Evolutionary conservation across 768 basidiomycete genomes (phyloP).

Genomic region (Podaxis carcinomalis): DNA sequence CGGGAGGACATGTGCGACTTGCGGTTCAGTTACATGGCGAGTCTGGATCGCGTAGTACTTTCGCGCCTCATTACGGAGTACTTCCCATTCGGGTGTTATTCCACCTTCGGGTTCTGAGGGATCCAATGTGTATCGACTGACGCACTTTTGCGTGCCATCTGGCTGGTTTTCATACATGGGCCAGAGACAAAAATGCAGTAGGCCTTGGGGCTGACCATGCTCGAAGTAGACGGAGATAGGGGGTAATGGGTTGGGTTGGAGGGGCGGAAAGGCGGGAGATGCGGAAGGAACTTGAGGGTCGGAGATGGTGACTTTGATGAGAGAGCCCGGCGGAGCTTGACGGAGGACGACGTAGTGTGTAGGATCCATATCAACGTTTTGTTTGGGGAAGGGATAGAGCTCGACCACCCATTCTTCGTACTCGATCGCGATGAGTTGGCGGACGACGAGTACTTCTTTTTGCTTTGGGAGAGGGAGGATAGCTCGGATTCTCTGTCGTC

Average conservation of each 20-base stretch:
- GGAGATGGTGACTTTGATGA: slow-evolving; percentile 6
- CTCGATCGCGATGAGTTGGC: slow-evolving; percentile 16
- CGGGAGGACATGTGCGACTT: slow-evolving; percentile 31
- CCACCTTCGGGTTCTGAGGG: slow-evolving; percentile 16
- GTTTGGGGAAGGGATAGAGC: slow-evolving; percentile 7
- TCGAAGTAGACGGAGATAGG: slow-evolving; percentile 38
- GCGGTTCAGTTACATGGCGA: slow-evolving; percentile 21
- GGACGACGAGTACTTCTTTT: slow-evolving; percentile 46
- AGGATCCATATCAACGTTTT: not conserved
- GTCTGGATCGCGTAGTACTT: not conserved
- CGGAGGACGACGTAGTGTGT: slow-evolving; percentile 2
- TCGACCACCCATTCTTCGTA: slow-evolving; percentile 7
- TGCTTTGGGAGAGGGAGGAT: slow-evolving; percentile 50
- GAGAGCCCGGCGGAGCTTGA: not conserved
- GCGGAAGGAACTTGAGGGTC: slow-evolving; percentile 12
- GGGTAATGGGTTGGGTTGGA: slow-evolving; percentile 25
- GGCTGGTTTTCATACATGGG: slow-evolving; percentile 9
- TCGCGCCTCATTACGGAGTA: not conserved
- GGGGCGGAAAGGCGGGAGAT: slow-evolving; percentile 4
- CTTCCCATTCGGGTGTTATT: slow-evolving; percentile 22
- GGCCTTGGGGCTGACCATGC: slow-evolving; percentile 22
- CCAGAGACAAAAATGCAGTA: slow-evolving; percentile 30
- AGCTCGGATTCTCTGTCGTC: slow-evolving; percentile 46
- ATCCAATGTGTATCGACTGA: not conserved
- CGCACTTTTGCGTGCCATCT: not conserved